Evolutionary conservation across 495 filamentous ascomycete species (phyloP).

Genomic region (Peziza echinospora): DNA sequence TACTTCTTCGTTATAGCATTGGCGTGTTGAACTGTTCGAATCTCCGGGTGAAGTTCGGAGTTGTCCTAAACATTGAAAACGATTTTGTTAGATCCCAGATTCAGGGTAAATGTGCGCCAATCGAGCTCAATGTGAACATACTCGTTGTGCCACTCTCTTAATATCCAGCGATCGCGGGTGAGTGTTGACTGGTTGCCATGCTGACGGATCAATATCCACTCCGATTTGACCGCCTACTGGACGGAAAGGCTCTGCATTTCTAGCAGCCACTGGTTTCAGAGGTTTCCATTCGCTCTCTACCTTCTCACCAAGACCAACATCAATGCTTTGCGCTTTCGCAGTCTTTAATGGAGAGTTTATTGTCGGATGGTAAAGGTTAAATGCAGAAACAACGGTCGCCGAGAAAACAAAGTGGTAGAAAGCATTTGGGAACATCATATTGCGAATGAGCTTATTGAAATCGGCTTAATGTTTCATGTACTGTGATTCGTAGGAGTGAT

Average conservation of each 20-base stretch:
- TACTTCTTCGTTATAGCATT: conserved; percentile 11
- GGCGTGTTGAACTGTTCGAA: conserved; percentile 8
- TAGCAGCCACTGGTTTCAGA: not conserved
- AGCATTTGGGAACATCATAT: too few relatives aligned
- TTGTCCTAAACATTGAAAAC: too few relatives aligned
- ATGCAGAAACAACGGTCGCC: not conserved
- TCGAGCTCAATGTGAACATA: too few relatives aligned
- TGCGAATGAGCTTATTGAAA: too few relatives aligned
- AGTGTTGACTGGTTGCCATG: too few relatives aligned
- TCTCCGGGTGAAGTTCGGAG: conserved; percentile 8
- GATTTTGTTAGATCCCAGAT: too few relatives aligned
- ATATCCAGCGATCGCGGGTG: not conserved
- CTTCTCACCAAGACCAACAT: not conserved
- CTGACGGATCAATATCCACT: too few relatives aligned
- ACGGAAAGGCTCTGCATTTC: not conserved
- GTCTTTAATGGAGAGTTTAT: not conserved
- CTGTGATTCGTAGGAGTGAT: too few relatives aligned
- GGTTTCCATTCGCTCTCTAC: not conserved
- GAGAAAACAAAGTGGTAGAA: not conserved
- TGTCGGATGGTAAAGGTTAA: not conserved
- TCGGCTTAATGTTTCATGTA: too few relatives aligned
- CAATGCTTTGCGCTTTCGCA: too few relatives aligned
- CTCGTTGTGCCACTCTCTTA: not conserved
- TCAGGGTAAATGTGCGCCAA: too few relatives aligned
- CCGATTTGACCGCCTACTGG: not conserved